Evolutionary conservation across 352 stramenopile species (phyloP).

Genomic region (Globisporangium spinosum): DNA sequence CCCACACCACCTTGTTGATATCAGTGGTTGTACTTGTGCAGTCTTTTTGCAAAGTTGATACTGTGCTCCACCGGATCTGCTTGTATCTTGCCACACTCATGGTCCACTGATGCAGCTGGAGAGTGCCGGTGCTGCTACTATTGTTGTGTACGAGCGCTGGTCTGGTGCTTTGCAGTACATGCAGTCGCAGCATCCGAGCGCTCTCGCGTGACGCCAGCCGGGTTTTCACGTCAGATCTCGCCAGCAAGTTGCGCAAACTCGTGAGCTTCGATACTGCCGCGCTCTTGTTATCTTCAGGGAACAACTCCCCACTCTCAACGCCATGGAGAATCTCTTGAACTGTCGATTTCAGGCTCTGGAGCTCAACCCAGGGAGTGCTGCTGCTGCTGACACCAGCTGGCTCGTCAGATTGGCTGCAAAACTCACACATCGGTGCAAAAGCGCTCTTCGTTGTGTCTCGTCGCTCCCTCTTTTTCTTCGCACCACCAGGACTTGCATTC

Average conservation of each 20-base stretch:
- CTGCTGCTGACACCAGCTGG: too few species aligned
- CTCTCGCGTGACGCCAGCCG: constrained; percentile 1
- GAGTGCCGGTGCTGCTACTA: background rate
- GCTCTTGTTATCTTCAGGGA: background rate
- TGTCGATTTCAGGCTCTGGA: constrained; percentile 1
- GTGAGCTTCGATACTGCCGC: background rate
- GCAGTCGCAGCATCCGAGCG: background rate
- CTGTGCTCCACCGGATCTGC: constrained; percentile 6
- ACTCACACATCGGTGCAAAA: constrained; percentile 8
- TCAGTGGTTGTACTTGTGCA: too few species aligned
- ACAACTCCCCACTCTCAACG: background rate
- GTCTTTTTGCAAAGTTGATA: background rate
- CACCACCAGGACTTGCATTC: background rate
- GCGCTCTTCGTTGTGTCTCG: background rate
- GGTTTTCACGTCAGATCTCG: constrained; percentile 11
- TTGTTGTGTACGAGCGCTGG: background rate
- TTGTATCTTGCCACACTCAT: constrained; percentile 1
- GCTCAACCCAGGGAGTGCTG: constrained; percentile 7
- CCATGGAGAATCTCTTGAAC: background rate
- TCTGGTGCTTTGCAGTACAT: background rate
- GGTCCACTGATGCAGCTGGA: background rate
- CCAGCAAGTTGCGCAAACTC: constrained; percentile 11
- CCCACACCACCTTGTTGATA: constrained; percentile 26
- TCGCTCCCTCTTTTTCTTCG: background rate
- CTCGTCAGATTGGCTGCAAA: constrained; percentile 6